A percentile compares a stretch with the other conserved stretches of the same genome.
Evolutionary conservation across 2,329 filamentous ascomycete genomes (phyloP).

Genomic region (Niveomyces coronatus): DNA sequence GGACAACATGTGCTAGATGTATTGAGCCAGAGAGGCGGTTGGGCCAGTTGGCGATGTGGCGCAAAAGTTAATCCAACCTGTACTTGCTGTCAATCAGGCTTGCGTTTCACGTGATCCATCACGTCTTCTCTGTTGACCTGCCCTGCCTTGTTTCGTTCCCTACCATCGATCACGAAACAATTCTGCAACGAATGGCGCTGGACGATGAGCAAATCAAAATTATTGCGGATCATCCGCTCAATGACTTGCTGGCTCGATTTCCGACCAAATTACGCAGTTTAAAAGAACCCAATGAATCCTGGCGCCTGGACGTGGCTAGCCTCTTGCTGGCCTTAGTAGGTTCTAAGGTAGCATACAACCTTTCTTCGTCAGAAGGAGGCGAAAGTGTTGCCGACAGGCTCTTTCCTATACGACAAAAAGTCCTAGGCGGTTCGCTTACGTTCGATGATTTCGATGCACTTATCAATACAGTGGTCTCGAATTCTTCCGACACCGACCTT

Average conservation of each 20-base stretch:
- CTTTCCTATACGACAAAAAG: slow-evolving; percentile 4
- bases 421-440: background rate
- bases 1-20: too few species aligned
- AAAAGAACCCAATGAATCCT: background rate
- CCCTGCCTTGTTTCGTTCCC: background rate
- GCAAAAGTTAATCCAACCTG: too few species aligned
- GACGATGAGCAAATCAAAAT: slow-evolving; percentile 10
- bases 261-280: slow-evolving; percentile 6
- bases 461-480: background rate
- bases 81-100: too few species aligned
- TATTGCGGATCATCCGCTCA: slow-evolving; percentile 9
- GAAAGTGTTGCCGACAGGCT: slow-evolving; percentile 3
- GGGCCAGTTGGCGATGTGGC: too few species aligned
- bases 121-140: too few species aligned
- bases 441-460: slow-evolving; percentile 3
- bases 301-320: slow-evolving; percentile 2
- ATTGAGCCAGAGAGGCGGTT: too few species aligned
- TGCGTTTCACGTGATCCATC: slow-evolving; percentile 1
- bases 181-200: slow-evolving; percentile 6
- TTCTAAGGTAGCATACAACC: slow-evolving; percentile 6
- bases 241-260: slow-evolving; percentile 6
- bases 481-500: slow-evolving; percentile 5
- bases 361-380: slow-evolving; percentile 1
- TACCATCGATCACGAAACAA: slow-evolving; percentile 1
- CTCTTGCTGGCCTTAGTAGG: slow-evolving; percentile 1